Conservation (phyloP, 345 rosid species). For the Eucalyptus dawsonii region DNA sequence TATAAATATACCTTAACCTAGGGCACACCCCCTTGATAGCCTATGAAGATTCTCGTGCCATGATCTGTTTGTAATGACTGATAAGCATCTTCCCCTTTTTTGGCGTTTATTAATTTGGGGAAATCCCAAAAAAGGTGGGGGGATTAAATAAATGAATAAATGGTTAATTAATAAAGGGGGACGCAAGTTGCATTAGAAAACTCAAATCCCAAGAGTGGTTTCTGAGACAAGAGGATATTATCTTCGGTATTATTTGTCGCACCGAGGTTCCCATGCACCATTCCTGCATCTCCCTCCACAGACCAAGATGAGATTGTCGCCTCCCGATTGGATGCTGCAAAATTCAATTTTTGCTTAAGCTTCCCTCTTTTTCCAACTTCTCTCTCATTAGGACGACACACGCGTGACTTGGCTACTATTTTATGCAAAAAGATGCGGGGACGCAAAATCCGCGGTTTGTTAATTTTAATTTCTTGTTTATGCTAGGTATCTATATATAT, state of each 20-base stretch:
- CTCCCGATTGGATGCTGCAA: not conserved
- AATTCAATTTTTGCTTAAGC: not conserved
- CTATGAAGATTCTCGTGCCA: not conserved
- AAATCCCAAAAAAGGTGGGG: not conserved
- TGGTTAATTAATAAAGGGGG: not conserved
- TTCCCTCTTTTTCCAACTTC: not conserved
- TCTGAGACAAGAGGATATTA: not conserved
- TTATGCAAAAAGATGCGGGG: not conserved
- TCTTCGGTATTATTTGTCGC: not conserved
- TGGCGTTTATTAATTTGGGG: not conserved
- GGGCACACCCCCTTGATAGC: not conserved
- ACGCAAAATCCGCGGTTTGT: not conserved
- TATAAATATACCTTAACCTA: not conserved
- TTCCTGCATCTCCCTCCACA: not conserved
- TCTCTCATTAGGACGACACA: not conserved
- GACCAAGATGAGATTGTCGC: not conserved
- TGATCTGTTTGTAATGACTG: not conserved
- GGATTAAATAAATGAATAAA: not conserved
- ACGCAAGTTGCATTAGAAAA: not conserved
- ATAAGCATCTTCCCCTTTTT: not conserved
- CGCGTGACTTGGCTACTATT: not conserved
- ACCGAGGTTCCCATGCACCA: not conserved
- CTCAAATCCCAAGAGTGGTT: slow-evolving; percentile 8
- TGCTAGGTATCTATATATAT: too few species aligned
- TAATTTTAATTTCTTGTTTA: not conserved